Base-by-base conservation (phyloP, 2,329 filamentous ascomycete species). In the Helicocarpus griseus region DNA sequence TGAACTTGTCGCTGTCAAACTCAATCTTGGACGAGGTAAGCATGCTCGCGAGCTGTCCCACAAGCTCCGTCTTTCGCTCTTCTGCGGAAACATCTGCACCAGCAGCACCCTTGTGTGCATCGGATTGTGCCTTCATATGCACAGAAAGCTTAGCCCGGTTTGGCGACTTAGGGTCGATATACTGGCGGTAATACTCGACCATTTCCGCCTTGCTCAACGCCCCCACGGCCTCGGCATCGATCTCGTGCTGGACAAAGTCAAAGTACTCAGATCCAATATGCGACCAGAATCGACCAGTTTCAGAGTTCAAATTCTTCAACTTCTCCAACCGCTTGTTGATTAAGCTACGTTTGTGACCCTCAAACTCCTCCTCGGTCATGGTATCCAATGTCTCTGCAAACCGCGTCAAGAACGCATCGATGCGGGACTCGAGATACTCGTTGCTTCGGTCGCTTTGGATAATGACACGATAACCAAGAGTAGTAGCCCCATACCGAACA, bases 401-500 rank as follows among this genome's bases (percentile, higher is more conserved):
- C 13, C 76, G 74, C 22, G 73, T 73, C 38, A 98, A 70, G 75
- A 97, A 97, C 2, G 82, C 77, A 62, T 97, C 89, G 55, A 97
- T 95, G 19, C 93, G 82, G 4, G 81, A 79, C 64, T 97, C 90
- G 2, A 98, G 74, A 62, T 94, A 97, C 39, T 84, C 77, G 0
- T 87, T 85, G 2, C 85, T 82, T 64, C 85, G 85, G 70, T 98
- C 91, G 64, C 89, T 95, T 72, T 98, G 93, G 28, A 98, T 89
- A 55, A 97, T 80, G 57, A 98, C 86, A 5, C 90, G 81, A 69
- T 93, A 93, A 1, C 87, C 88, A 61, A 88, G 85, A 0, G 86
- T 91, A 0, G 86, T 89, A n/a, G 82, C 73, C 51, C 86, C 81
- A 49, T 79, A 78, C 36, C 85, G 77, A 9, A 82, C 77, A 26